Evolutionary conservation across 176 grass and related monocot genomes (phyloP).

Genomic region (Carex kokanica): DNA sequence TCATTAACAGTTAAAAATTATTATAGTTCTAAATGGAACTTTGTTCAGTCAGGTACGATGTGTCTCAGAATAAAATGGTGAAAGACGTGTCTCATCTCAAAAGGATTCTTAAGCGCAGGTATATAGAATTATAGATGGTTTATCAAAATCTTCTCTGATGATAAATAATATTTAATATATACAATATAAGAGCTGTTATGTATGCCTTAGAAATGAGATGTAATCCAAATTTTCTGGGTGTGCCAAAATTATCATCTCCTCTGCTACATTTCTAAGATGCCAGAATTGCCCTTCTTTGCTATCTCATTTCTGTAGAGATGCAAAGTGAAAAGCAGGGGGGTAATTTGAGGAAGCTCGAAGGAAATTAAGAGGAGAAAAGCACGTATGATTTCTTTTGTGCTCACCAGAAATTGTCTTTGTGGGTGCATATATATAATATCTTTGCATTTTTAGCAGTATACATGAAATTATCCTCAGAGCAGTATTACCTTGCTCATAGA

Average conservation of each 20-base stretch:
- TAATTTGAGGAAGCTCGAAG: conserved; percentile 1
- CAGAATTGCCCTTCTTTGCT: neutral
- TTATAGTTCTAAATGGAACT: conserved; percentile 6
- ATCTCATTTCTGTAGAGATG: neutral
- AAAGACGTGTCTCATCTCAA: conserved; percentile 59
- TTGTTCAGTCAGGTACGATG: conserved; percentile 79
- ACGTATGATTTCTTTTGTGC: neutral
- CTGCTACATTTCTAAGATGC: neutral
- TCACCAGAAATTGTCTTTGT: neutral
- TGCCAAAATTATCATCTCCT: neutral
- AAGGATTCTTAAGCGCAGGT: conserved; percentile 93
- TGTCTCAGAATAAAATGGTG: conserved; percentile 46
- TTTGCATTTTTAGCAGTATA: neutral
- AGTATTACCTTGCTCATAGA: conserved; percentile 25
- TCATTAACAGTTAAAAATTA: neutral
- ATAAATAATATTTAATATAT: neutral
- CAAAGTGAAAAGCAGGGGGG: neutral
- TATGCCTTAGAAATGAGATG: conserved; percentile 3
- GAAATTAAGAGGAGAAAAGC: neutral
- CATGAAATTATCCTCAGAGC: neutral
- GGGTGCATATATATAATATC: neutral
- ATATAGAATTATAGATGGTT: conserved; percentile 12
- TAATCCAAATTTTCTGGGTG: neutral
- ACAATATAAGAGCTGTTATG: neutral
- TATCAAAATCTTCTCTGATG: neutral